Evolutionary conservation across 129 eudicot genomes (phyloP).

Genomic region (Helianthus tuberosus): DNA sequence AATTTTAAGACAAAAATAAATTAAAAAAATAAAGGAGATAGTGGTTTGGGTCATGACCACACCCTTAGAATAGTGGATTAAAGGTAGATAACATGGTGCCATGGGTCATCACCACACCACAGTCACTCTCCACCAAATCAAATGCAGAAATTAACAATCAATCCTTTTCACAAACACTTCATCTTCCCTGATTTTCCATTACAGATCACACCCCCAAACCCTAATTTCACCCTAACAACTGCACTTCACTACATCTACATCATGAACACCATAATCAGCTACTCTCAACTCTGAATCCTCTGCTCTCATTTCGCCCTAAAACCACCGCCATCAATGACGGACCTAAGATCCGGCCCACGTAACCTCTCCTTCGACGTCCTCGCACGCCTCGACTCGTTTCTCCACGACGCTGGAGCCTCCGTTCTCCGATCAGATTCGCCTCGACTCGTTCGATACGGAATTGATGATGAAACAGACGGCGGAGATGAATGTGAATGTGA

Average conservation of each 20-base stretch:
- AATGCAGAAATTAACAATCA: no score
- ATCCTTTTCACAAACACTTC: no score
- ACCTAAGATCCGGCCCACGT: slow-evolving; percentile 53
- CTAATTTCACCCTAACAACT: neutral
- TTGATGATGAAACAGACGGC: slow-evolving; percentile 24
- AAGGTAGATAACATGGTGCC: no score
- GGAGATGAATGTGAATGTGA: slow-evolving; percentile 41
- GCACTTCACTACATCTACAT: neutral
- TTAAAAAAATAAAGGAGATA: no score
- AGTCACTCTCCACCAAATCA: no score
- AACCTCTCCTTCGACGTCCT: slow-evolving; percentile 65
- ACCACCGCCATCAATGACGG: slow-evolving; percentile 4
- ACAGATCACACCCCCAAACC: slow-evolving; percentile 3
- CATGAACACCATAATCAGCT: slow-evolving; percentile 10
- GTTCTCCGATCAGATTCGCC: slow-evolving; percentile 54
- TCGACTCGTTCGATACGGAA: slow-evolving; percentile 39
- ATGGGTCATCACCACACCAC: no score
- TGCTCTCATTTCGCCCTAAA: neutral
- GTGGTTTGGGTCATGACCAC: no score
- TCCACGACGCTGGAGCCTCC: slow-evolving; percentile 29
- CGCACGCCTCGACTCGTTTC: slow-evolving; percentile 35
- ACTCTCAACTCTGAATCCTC: slow-evolving; percentile 12
- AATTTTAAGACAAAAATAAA: no score
- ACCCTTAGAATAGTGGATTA: no score
- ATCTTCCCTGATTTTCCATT: slow-evolving; percentile 10